phyloP scores from a whole-genome alignment of 2,329 filamentous ascomycete species.

The Paecilomyces formosus region DNA sequence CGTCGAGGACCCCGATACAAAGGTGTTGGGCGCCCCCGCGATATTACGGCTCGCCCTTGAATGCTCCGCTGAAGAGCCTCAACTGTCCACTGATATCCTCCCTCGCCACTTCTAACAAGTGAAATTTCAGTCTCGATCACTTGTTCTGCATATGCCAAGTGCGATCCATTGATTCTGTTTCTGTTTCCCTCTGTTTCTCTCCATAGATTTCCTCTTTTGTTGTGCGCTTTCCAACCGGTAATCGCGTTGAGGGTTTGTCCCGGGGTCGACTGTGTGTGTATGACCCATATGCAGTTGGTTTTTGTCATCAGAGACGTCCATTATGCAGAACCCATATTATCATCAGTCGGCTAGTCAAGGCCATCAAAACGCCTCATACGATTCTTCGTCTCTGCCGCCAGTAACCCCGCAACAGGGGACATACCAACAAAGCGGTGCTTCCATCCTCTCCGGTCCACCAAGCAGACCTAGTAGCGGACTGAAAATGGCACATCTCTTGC shows the following conservation, averaged over 20 bases:
- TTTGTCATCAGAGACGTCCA: constrained; percentile 1
- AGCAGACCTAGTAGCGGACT: constrained; percentile 32
- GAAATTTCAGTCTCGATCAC: neutral
- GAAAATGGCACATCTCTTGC: constrained; percentile 35
- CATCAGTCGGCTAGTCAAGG: constrained; percentile 18
- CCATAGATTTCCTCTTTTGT: neutral
- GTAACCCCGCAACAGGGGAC: constrained; percentile 24
- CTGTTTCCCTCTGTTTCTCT: neutral
- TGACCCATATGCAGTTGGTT: neutral
- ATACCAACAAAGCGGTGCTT: constrained; percentile 13
- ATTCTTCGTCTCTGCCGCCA: constrained; percentile 28
- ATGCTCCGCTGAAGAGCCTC: neutral
- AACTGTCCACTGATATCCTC: neutral
- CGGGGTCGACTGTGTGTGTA: neutral
- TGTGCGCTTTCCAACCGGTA: neutral
- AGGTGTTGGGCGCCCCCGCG: neutral
- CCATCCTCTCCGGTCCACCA: constrained; percentile 28
- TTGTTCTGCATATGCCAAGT: neutral
- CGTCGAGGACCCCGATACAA: neutral
- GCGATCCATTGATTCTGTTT: neutral
- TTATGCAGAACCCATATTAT: constrained; percentile 28
- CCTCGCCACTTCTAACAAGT: neutral
- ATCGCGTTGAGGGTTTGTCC: neutral
- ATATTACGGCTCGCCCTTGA: neutral
- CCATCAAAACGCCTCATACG: constrained; percentile 20